These are phyloP conservation scores for Flaveria floridana DNA, from an alignment of 140 eudicot genomes.

Conservation along the genomic window DNA sequence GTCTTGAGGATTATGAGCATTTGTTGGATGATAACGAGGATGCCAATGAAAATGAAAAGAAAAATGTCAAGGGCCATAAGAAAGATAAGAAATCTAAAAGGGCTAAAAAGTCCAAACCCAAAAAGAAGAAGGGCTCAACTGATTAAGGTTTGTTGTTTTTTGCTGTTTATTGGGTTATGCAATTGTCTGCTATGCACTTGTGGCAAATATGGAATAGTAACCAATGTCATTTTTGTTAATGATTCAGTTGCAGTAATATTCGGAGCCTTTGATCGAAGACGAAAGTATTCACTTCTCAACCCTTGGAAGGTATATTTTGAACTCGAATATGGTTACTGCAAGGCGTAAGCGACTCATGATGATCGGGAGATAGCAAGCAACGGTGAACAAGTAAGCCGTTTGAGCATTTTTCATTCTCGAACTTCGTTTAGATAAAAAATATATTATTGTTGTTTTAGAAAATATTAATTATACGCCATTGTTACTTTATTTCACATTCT, in stretches of 20 bases:
- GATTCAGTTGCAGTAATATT: background rate
- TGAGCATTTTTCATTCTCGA: background rate
- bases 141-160: conserved; percentile 16
- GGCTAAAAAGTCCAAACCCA: conserved; percentile 38
- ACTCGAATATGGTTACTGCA: background rate
- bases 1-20: conserved; percentile 84
- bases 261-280: background rate
- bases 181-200: background rate
- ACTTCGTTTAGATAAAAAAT: background rate
- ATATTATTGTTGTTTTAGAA: background rate
- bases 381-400: background rate
- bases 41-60: conserved; percentile 22
- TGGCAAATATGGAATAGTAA: background rate
- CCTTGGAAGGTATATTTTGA: background rate
- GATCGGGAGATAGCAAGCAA: background rate
- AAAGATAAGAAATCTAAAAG: conserved; percentile 23
- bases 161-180: background rate
- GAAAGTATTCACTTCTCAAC: background rate
- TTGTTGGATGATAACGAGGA: conserved; percentile 52
- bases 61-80: conserved; percentile 1
- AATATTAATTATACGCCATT: background rate
- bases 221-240: background rate
- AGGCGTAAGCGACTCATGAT: background rate
- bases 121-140: conserved; percentile 43
- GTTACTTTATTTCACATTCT: background rate